Percentiles rank a stretch among this genome's conserved stretches.
phyloP scores from a whole-genome alignment of 805 yeast genomes.

The Vanderwaltozyma verrucispora region DNA sequence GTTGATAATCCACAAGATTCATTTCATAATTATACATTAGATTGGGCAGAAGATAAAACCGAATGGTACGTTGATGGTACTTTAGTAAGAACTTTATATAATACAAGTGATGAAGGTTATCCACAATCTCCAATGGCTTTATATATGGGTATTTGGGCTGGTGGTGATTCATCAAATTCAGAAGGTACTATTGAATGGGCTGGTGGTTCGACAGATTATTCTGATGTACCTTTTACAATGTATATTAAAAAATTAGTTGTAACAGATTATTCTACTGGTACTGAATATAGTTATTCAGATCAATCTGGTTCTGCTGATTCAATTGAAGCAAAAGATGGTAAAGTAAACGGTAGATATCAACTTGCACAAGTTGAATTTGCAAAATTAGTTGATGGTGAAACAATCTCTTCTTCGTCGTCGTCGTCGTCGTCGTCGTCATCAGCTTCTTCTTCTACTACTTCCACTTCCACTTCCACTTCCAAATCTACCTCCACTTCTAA shows the following conservation, averaged over 20 bases:
- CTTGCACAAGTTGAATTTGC: constrained; percentile 35
- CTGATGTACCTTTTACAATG: constrained; percentile 61
- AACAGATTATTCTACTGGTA: constrained; percentile 61
- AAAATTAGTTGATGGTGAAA: constrained; percentile 17
- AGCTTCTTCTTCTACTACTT: constrained; percentile 4
- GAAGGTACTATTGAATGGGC: constrained; percentile 76
- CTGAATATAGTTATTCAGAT: constrained; percentile 44
- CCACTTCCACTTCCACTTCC: constrained; percentile 2
- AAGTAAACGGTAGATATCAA: constrained; percentile 46
- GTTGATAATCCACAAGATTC: constrained; percentile 43
- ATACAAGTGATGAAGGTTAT: constrained; percentile 54
- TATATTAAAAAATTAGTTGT: constrained; percentile 47
- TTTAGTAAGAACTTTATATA: constrained; percentile 50
- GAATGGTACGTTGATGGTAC: constrained; percentile 67
- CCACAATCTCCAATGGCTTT: constrained; percentile 88
- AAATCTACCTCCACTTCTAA: background rate
- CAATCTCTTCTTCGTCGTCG: constrained; percentile 7
- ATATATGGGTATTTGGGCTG: constrained; percentile 68
- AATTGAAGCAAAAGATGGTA: constrained; percentile 46
- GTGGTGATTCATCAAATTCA: constrained; percentile 58
- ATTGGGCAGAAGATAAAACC: constrained; percentile 61
- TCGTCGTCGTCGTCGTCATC: constrained; percentile 8
- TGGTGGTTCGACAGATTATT: constrained; percentile 60
- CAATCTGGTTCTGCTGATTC: constrained; percentile 51
- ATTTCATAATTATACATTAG: constrained; percentile 71